These are phyloP conservation scores for Ustilago sp. DNA, from an alignment of 1,284 basidiomycete genomes.

Conservation along the genomic window DNA sequence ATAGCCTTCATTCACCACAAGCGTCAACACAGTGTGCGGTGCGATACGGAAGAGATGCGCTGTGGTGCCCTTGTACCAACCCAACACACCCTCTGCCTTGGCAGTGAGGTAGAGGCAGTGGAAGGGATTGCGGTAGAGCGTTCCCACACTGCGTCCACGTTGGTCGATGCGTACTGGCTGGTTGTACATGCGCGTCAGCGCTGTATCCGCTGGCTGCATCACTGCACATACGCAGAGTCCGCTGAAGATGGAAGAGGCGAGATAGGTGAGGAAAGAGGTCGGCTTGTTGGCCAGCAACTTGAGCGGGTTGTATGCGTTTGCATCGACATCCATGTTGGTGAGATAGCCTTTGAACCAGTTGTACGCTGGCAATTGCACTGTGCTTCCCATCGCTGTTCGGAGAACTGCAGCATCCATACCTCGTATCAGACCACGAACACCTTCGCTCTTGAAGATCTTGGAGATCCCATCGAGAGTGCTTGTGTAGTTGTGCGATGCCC, in stretches of 20 bases:
- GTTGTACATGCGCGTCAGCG: constrained; percentile 95
- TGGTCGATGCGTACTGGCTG: constrained; percentile 72
- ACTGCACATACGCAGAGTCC: constrained; percentile 81
- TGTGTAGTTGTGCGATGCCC: constrained; percentile 91
- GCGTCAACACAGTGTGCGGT: constrained; percentile 65
- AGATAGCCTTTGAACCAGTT: constrained; percentile 76
- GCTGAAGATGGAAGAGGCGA: constrained; percentile 87
- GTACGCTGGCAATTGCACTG: constrained; percentile 95
- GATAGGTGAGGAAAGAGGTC: constrained; percentile 86
- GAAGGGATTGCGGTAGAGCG: constrained; percentile 77
- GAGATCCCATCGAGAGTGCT: constrained; percentile 82
- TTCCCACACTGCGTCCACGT: constrained; percentile 46
- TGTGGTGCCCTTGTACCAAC: constrained; percentile 71
- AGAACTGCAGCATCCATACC: constrained; percentile 94
- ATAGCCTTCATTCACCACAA: constrained; percentile 60
- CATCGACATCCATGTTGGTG: constrained; percentile 55
- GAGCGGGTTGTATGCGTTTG: constrained; percentile 69
- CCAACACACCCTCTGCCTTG: constrained; percentile 86
- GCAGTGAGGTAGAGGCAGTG: constrained; percentile 97
- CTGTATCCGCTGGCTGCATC: constrained; percentile 73
- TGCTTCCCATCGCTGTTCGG: constrained; percentile 92
- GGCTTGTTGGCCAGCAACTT: constrained; percentile 67
- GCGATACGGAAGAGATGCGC: constrained; percentile 67
- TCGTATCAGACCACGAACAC: constrained; percentile 82
- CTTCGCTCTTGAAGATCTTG: constrained; percentile 83